A percentile compares a stretch with the other conserved stretches of the same genome.
These are phyloP conservation scores for Acacia pycnantha DNA, from an alignment of 331 rosid species.

Conservation along the genomic window DNA sequence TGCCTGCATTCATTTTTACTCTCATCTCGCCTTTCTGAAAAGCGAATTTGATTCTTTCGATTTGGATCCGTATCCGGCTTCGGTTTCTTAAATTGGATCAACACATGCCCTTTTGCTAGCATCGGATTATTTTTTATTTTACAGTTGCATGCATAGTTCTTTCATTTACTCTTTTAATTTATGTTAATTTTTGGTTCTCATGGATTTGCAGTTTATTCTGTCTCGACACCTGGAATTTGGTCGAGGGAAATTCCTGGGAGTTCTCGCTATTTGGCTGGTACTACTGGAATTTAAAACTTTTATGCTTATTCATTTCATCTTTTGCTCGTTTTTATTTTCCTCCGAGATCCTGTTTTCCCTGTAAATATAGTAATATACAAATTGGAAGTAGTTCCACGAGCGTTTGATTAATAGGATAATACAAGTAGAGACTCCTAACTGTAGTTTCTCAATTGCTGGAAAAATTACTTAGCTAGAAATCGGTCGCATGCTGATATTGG, in stretches of 20 bases:
- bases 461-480: slow-evolving; percentile 30
- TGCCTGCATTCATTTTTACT: slow-evolving; percentile 12
- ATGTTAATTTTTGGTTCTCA: slow-evolving; percentile 1
- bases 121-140: not conserved
- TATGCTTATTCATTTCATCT: slow-evolving; percentile 18
- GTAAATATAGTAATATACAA: slow-evolving; percentile 27
- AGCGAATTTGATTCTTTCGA: not conserved
- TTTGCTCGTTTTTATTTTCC: slow-evolving; percentile 17
- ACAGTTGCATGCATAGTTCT: slow-evolving; percentile 11
- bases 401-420: slow-evolving; percentile 17
- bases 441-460: slow-evolving; percentile 31
- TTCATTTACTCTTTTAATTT: slow-evolving; percentile 1
- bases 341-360: slow-evolving; percentile 28
- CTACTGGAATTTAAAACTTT: slow-evolving; percentile 8
- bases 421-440: slow-evolving; percentile 14
- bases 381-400: slow-evolving; percentile 21
- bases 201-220: slow-evolving; percentile 42
- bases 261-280: slow-evolving; percentile 24
- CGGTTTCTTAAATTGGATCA: slow-evolving; percentile 26
- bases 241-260: slow-evolving; percentile 4
- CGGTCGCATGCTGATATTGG: slow-evolving; percentile 40
- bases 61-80: slow-evolving; percentile 10
- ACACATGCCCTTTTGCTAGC: not conserved
- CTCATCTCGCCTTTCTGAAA: not conserved
- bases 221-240: slow-evolving; percentile 40